Evolutionary conservation across 495 filamentous ascomycete genomes (phyloP), one percentile per base, ranked within the genome.

Genomic region (Neurospora sublineolata): DNA sequence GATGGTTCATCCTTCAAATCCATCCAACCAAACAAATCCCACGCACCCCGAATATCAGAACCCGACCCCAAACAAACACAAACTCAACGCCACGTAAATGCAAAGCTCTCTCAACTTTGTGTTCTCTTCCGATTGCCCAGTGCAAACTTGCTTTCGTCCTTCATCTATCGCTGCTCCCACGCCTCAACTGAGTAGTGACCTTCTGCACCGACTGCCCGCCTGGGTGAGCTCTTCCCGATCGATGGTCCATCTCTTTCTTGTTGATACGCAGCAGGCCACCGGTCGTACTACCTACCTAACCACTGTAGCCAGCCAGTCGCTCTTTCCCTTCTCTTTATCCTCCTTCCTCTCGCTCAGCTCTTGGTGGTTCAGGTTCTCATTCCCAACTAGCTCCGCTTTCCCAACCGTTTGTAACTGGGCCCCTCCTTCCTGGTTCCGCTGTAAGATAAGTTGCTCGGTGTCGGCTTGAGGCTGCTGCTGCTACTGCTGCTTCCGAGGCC

Each of bases 31-130:
- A 33, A 16, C 16, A 16, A 36, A 36, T 36, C 33, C 52, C 14
- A 64, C 52, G 52, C 52, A 33, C 7, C 2, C n/a, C 58, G 67
- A 68, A 73, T 52, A 68, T 27, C 69, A 72, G 36, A 46, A 44
- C 73, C 33, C 69, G 40, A 38, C 20, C 20, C 44, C 41, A 20
- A 68, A 33, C 70, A 72, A 72, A 37, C 67, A 67, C 41, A 69
- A 70, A 69, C 2, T 60, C 27, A 78, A 78, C 76, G 75, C 76
- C 75, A 52, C 72, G 33, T 23, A 72, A 74, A 78, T 78, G 75
- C 76, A 78, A 52, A 64, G 27, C 52, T 64, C 23, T 30, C 12
- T 30, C 27, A 42, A 2, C 46, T 58, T 11, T 33, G 0, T 18
- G 14, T 16, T 6, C 3, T 18, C 52, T 3, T 33, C 27, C 52